Conservation (phyloP, 1,284 basidiomycete species). For the Papiliotrema flavescens region DNA sequence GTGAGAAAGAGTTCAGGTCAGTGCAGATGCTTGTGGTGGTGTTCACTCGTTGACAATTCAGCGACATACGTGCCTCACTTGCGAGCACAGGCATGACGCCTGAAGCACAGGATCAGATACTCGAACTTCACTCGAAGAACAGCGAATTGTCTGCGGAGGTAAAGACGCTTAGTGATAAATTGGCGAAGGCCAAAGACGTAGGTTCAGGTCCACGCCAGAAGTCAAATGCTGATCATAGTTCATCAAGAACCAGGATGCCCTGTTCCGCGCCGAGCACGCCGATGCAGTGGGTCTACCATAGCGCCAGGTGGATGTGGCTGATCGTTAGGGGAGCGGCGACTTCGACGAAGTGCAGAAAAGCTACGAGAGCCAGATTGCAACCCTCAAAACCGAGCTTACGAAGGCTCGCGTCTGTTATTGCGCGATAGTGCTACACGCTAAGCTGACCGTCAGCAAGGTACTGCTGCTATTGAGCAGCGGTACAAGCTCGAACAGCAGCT, state of each 20-base stretch:
- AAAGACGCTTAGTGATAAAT: slow-evolving; percentile 70
- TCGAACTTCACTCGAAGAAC: slow-evolving; percentile 73
- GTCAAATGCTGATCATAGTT: slow-evolving; percentile 56
- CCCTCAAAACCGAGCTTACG: slow-evolving; percentile 65
- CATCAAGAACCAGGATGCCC: slow-evolving; percentile 85
- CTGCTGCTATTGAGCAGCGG: slow-evolving; percentile 58
- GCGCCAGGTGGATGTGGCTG: background rate
- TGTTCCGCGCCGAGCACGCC: slow-evolving; percentile 49
- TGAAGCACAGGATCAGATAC: slow-evolving; percentile 71
- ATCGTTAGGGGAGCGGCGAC: slow-evolving; percentile 21
- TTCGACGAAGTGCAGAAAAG: slow-evolving; percentile 69
- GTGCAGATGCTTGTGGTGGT: background rate
- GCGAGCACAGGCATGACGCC: slow-evolving; percentile 72
- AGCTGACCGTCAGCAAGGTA: slow-evolving; percentile 21
- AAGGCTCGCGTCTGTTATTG: slow-evolving; percentile 56
- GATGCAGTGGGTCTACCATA: slow-evolving; percentile 13
- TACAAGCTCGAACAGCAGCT: slow-evolving; percentile 74
- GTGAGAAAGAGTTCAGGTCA: slow-evolving; percentile 48
- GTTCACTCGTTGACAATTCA: slow-evolving; percentile 31
- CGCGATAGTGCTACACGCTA: background rate
- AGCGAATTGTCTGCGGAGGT: slow-evolving; percentile 65
- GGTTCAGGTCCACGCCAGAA: slow-evolving; percentile 15
- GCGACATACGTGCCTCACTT: slow-evolving; percentile 68
- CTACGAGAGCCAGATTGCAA: slow-evolving; percentile 66
- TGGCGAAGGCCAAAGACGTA: slow-evolving; percentile 74